phyloP scores from a whole-genome alignment of 192 early-diverging fungal genomes.

The Umbelopsis isabellina region DNA sequence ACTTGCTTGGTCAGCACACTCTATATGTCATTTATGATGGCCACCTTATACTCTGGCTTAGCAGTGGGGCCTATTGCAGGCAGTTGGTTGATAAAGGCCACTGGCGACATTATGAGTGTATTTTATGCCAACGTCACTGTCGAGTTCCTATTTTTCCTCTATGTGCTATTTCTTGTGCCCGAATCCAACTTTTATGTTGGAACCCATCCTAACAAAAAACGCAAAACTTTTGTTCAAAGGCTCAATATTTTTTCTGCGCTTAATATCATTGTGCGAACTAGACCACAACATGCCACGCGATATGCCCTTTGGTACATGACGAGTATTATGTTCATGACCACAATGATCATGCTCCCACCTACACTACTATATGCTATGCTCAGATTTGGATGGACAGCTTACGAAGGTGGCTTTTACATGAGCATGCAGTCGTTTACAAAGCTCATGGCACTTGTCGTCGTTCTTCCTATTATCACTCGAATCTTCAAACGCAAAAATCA shows the following conservation, averaged over 20 bases:
- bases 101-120: not conserved
- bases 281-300: conserved; percentile 15
- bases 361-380: conserved; percentile 47
- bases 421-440: conserved; percentile 30
- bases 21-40: conserved; percentile 24
- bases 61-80: conserved; percentile 13
- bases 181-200: conserved; percentile 33
- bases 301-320: conserved; percentile 31
- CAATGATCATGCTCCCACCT: conserved; percentile 26
- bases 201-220: not conserved
- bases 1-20: conserved; percentile 10
- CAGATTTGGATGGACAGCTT: conserved; percentile 48
- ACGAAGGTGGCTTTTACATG: conserved; percentile 45
- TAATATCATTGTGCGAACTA: conserved; percentile 25
- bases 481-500: conserved; percentile 27
- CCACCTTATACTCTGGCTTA: conserved; percentile 16
- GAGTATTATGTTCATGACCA: conserved; percentile 24
- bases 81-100: conserved; percentile 15
- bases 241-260: conserved; percentile 42
- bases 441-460: conserved; percentile 32
- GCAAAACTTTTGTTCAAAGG: conserved; percentile 19
- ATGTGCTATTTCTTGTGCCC: conserved; percentile 28
- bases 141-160: conserved; percentile 3
- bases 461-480: conserved; percentile 40
- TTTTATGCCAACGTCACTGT: conserved; percentile 19